Evolutionary conservation across 176 grass and related monocot species (phyloP), one percentile per base, ranked within the genome.

Genomic region (Echinochloa phyllopogon): DNA sequence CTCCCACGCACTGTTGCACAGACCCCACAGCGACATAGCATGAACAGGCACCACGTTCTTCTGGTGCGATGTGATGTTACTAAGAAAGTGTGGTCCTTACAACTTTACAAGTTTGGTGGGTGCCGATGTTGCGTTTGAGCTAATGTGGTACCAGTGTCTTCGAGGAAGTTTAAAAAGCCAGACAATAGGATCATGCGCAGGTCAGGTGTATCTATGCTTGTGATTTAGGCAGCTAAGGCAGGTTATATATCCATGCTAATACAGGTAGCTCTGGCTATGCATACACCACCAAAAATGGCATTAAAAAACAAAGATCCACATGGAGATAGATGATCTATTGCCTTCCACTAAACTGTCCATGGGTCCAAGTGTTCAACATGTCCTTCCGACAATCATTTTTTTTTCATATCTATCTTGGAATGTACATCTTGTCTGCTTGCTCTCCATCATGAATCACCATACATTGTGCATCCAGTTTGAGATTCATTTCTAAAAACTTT

Each of bases 361-460:
- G 68, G 42, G n/a, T 81, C 87, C 52, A 55, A 38, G 5, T 43
- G 77, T 53, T 77, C 71, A 15, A 44, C 23, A 75, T 55, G 58
- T 43, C 20, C 48, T 50, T n/a, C 33, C 4, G 12, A 21, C 13
- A 33, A 33, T 33, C 29, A 33, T 73, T 83, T 23, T 52, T 47
- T 33, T 52, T 21, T 44, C 0, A 36, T 75, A 80, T 71, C 21
- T 24, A 25, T 47, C 43, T 58, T 73, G 82, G 38, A 65, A 24
- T 55, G 73, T 79, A 33, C 16, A 57, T 82, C 21, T 69, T 75
- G 49, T 39, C 20, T 65, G 13, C 38, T 72, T 79, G 48, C 49
- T 65, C 47, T 65, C 47, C 47, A 44, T 83, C n/a, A n/a, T n/a
- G n/a, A n/a, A n/a, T n/a, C 65, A 71, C 77, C n/a, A 15, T 64